Evolutionary conservation across 768 basidiomycete species (phyloP).

Genomic region (Strobilomyces dryophilus): DNA sequence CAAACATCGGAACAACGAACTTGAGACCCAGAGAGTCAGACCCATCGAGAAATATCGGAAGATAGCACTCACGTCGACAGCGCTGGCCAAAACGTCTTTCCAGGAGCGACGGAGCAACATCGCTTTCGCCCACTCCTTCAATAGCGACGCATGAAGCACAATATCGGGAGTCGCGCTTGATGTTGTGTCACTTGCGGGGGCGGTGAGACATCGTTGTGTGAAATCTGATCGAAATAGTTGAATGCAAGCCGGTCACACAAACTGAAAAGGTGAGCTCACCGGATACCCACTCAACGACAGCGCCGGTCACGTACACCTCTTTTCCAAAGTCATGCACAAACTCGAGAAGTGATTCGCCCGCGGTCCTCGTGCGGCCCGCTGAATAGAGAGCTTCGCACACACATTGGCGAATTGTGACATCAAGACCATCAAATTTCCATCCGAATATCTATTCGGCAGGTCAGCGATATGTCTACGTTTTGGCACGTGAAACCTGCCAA

Average conservation of each 20-base stretch:
- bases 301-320: background rate
- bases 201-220: background rate
- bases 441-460: no score
- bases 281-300: background rate
- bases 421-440: no score
- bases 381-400: background rate
- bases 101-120: background rate
- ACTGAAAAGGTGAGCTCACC: background rate
- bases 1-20: background rate
- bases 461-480: no score
- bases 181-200: background rate
- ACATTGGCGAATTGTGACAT: no score
- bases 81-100: background rate
- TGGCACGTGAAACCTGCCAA: background rate
- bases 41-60: background rate
- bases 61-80: background rate
- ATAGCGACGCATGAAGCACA: background rate
- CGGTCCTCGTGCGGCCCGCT: no score
- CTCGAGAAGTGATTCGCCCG: background rate
- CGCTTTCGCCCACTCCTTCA: background rate
- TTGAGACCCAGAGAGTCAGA: background rate
- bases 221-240: background rate
- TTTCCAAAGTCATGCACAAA: background rate
- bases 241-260: background rate
- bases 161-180: background rate